Conservation (phyloP, 1,139 yeast species). For the Debaryomycetaceae sp. region DNA sequence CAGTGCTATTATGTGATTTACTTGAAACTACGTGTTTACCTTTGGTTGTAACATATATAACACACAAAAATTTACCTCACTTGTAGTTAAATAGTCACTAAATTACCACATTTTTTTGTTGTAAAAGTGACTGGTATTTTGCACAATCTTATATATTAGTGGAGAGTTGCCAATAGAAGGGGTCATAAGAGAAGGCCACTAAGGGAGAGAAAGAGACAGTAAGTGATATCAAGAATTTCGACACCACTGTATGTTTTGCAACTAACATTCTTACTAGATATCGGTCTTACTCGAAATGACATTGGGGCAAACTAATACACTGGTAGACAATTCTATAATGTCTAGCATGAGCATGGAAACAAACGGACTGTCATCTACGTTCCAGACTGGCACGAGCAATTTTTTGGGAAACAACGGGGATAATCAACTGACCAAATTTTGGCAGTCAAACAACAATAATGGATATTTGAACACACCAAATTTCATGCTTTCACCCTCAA, state of each 20-base stretch:
- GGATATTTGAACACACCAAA: constrained; percentile 6
- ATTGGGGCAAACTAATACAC: constrained; percentile 2
- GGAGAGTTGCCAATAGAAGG: neutral
- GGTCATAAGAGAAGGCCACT: too few species aligned
- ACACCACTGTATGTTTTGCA: too few species aligned
- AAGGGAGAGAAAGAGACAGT: neutral
- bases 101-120: constrained; percentile 2
- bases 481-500: constrained; percentile 3
- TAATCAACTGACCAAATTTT: constrained; percentile 11
- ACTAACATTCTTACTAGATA: neutral
- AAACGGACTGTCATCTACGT: constrained; percentile 1
- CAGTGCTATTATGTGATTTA: constrained; percentile 2
- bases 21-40: neutral
- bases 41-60: neutral
- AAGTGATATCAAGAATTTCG: too few species aligned
- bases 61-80: neutral
- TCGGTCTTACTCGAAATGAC: constrained; percentile 1
- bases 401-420: neutral
- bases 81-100: neutral
- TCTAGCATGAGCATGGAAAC: constrained; percentile 3
- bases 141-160: neutral
- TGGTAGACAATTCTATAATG: constrained; percentile 3
- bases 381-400: constrained; percentile 1
- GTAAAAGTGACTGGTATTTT: constrained; percentile 2
- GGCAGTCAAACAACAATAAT: constrained; percentile 9